phyloP scores from a whole-genome alignment of 371 early-diverging fungal species.

The Paraphysoderma sedebokerense region DNA sequence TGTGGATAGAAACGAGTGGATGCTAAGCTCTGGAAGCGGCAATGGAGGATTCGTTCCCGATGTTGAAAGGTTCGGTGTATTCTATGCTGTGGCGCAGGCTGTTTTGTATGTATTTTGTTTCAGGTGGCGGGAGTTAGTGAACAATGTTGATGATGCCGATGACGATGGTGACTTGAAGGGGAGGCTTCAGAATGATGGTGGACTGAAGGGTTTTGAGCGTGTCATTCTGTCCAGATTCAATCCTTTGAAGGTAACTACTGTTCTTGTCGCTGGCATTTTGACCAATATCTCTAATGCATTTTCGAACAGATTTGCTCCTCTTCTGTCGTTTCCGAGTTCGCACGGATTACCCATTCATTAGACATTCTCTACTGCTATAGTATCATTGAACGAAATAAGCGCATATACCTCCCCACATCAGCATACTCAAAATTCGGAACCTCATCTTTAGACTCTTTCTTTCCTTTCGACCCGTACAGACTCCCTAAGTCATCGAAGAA shows the following conservation, averaged over 20 bases:
- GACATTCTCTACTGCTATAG: slow-evolving; percentile 76
- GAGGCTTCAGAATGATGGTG: slow-evolving; percentile 15
- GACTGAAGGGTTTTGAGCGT: slow-evolving; percentile 43
- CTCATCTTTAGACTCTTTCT: slow-evolving; percentile 53
- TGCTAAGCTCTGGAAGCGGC: no score
- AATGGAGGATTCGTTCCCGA: no score
- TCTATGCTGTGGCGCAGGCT: slow-evolving; percentile 79
- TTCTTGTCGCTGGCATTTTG: neutral
- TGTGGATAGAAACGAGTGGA: slow-evolving; percentile 42
- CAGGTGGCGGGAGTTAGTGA: slow-evolving; percentile 65
- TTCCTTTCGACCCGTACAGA: slow-evolving; percentile 88
- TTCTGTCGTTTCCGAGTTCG: slow-evolving; percentile 71
- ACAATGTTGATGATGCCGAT: slow-evolving; percentile 13
- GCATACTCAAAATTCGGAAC: neutral
- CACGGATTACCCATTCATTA: slow-evolving; percentile 49
- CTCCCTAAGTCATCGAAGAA: slow-evolving; percentile 30
- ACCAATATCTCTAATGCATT: neutral
- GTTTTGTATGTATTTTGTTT: slow-evolving; percentile 84
- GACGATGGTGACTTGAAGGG: slow-evolving; percentile 19
- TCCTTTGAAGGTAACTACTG: slow-evolving; percentile 45
- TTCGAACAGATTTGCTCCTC: slow-evolving; percentile 41
- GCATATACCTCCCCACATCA: slow-evolving; percentile 17
- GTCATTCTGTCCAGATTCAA: slow-evolving; percentile 65
- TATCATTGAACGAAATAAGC: slow-evolving; percentile 46
- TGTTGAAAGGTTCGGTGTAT: slow-evolving; percentile 42